Conservation (phyloP, 2,329 filamentous ascomycete species). For the Ceratocystis ficicola region DNA sequence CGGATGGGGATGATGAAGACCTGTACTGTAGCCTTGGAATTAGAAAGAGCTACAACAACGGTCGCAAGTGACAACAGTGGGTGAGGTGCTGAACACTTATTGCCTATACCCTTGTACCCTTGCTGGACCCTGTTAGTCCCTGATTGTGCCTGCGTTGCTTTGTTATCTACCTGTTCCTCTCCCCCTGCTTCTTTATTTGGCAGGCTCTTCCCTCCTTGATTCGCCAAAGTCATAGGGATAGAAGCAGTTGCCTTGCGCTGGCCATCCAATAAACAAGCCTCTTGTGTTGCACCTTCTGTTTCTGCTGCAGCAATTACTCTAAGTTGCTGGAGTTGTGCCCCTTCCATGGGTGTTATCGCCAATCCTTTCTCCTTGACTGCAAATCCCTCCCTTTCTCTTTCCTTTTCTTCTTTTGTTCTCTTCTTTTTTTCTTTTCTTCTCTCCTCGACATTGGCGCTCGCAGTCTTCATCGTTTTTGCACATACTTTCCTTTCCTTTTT, state of each 20-base stretch:
- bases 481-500: slow-evolving; percentile 24
- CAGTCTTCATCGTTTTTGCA: slow-evolving; percentile 12
- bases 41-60: not conserved
- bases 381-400: slow-evolving; percentile 23
- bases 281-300: not conserved
- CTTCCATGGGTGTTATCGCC: slow-evolving; percentile 14
- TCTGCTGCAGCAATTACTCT: not conserved
- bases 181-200: not conserved
- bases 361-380: slow-evolving; percentile 20
- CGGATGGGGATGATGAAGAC: too few species aligned
- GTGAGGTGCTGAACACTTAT: not conserved
- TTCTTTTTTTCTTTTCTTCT: slow-evolving; percentile 20
- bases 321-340: not conserved
- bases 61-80: not conserved
- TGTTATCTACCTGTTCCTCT: not conserved
- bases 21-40: too few species aligned
- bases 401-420: slow-evolving; percentile 25
- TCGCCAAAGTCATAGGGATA: not conserved
- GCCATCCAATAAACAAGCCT: not conserved
- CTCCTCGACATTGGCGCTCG: slow-evolving; percentile 12
- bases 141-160: not conserved
- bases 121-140: not conserved
- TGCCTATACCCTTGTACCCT: not conserved
- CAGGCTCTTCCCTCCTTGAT: not conserved
- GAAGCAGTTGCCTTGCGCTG: not conserved